Evolutionary conservation across 164 flowering plant species (phyloP), one percentile per base, ranked within the genome.

Genomic region (Protea cynaroides): DNA sequence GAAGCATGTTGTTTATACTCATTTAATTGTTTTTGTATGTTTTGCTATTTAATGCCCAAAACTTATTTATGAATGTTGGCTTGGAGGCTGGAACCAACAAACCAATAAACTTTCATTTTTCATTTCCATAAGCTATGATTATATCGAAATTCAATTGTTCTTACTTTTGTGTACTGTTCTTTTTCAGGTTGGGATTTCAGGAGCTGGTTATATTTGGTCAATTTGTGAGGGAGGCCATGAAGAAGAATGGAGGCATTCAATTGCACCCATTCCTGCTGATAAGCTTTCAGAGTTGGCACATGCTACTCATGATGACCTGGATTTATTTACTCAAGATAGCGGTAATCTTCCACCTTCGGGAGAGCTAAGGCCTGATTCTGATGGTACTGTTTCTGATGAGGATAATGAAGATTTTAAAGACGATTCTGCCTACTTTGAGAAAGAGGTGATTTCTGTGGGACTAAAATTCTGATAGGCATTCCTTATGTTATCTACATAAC

Each of bases 171-270:
- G 43, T 21, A 23, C 11, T 49, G 47, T 64, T 44, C 9, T 61
- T 64, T 65, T 21, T 63, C 74, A 94, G 98, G 92, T 89, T 76
- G 99, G 97, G 54, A 40, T 65, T 69, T 85, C 91, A 69, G 97
- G 97, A 29, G 83, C 58, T 73, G 96, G 96, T 66, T 82, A 80
- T 77, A 79, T 91, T 62, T 91, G 99, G 99, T 80, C 91, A 49
- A 68, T 71, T 64, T 76, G 80, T 69, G 99, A 94, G 57, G 91
- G 83, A 69, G 84, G 81, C 25, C 79, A 65, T 69, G 99, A 89
- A 70, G 99, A 94, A 70, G 96, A 94, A 73, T 94, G 95, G 97
- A 84, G 86, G 71, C 93, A 91, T 57, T 94, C 99, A 43, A 76
- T 94, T 66, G 97, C 99, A 56, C 99, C 97, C 10, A 82, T 88